Percentiles rank a stretch among this genome's conserved stretches.
phyloP scores from a whole-genome alignment of 2,329 filamentous ascomycete genomes.

The Canariomyces notabilis region DNA sequence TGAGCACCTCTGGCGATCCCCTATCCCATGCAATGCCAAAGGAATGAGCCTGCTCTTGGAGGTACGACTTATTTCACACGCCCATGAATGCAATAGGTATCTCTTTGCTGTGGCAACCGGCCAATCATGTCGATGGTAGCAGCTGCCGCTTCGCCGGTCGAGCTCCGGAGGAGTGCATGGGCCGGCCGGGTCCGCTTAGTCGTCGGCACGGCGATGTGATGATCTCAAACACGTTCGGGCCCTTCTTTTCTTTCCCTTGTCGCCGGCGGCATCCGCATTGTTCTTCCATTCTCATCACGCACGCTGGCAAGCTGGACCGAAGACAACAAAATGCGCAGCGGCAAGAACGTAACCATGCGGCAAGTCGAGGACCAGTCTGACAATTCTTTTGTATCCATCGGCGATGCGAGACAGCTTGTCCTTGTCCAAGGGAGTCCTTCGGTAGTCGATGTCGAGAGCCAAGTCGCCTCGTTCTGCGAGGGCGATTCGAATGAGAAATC shows the following conservation, averaged over 20 bases:
- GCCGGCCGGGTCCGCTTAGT: background rate
- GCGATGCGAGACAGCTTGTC: constrained; percentile 5
- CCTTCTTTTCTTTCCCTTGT: background rate
- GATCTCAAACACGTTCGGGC: background rate
- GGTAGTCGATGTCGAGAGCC: constrained; percentile 3
- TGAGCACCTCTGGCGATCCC: too few species aligned
- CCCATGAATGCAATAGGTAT: too few species aligned
- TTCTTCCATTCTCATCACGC: background rate
- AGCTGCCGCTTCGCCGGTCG: too few species aligned
- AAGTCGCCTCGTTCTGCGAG: background rate
- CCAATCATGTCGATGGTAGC: background rate
- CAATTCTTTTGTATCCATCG: background rate
- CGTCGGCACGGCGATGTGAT: background rate
- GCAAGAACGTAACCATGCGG: background rate
- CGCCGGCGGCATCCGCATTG: background rate
- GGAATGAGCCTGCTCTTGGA: too few species aligned
- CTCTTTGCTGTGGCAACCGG: background rate
- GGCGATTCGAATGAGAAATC: too few species aligned
- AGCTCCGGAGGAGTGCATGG: background rate
- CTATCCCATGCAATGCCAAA: too few species aligned
- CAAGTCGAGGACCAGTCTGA: background rate
- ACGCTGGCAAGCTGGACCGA: background rate
- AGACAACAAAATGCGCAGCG: background rate
- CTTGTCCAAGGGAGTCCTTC: background rate
- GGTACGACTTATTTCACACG: too few species aligned